Conservation (phyloP, 2,329 filamentous ascomycete genomes). For the Talaromyces amestolkiae region DNA sequence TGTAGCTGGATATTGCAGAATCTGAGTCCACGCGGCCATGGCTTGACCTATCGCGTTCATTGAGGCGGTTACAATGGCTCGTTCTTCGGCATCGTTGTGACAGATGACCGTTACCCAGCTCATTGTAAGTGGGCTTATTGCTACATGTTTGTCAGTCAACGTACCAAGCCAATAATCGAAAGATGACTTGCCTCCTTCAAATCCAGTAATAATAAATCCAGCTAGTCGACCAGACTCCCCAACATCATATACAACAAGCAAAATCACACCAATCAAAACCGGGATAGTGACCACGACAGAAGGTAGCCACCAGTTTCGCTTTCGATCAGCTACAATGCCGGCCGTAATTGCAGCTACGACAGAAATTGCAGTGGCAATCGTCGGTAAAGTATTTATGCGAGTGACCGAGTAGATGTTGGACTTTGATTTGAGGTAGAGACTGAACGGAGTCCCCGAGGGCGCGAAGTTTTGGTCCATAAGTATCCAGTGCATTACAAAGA, state of each 20-base stretch:
- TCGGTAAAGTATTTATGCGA: slow-evolving; percentile 44
- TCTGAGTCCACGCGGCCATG: slow-evolving; percentile 41
- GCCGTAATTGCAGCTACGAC: slow-evolving; percentile 37
- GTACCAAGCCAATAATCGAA: too few relatives aligned
- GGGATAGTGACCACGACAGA: slow-evolving; percentile 33
- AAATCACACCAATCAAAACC: slow-evolving; percentile 32
- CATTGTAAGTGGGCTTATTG: slow-evolving; percentile 37
- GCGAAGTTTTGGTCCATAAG: slow-evolving; percentile 41
- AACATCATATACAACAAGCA: slow-evolving; percentile 40
- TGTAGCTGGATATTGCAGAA: slow-evolving; percentile 40
- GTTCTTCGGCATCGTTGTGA: slow-evolving; percentile 41
- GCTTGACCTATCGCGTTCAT: slow-evolving; percentile 48
- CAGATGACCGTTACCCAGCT: slow-evolving; percentile 41
- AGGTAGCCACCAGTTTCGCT: slow-evolving; percentile 38
- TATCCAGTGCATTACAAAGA: slow-evolving; percentile 39
- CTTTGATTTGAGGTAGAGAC: slow-evolving; percentile 43
- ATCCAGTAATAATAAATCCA: slow-evolving; percentile 41
- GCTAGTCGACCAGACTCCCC: slow-evolving; percentile 39
- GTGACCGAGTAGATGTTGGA: slow-evolving; percentile 38
- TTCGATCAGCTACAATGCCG: slow-evolving; percentile 35
- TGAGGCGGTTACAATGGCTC: slow-evolving; percentile 43
- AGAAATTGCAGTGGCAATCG: slow-evolving; percentile 39
- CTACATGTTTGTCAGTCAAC: slow-evolving; percentile 11
- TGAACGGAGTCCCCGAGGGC: slow-evolving; percentile 38
- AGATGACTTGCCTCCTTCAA: slow-evolving; percentile 29